Percentiles rank a stretch among this genome's conserved stretches.
These are phyloP conservation scores for Haplographium delicatum DNA, from an alignment of 495 filamentous ascomycete genomes.

Conservation along the genomic window DNA sequence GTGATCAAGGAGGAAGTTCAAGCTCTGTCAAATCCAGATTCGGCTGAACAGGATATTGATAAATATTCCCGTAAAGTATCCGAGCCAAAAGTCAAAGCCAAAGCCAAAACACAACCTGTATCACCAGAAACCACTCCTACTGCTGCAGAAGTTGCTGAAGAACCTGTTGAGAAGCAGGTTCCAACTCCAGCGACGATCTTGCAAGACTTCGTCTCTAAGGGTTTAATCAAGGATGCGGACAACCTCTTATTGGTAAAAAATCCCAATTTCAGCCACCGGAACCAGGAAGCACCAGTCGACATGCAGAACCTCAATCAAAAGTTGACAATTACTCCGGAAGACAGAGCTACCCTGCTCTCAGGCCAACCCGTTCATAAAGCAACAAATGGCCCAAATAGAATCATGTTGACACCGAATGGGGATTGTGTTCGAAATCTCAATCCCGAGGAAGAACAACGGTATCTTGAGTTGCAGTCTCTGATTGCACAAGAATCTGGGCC, in stretches of 20 bases:
- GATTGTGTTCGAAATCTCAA: constrained; percentile 72
- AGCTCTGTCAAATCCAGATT: constrained; percentile 3
- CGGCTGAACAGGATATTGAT: constrained; percentile 2
- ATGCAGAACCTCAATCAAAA: constrained; percentile 35
- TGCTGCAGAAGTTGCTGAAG: constrained; percentile 31
- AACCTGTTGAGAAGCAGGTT: constrained; percentile 28
- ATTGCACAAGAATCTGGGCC: constrained; percentile 41
- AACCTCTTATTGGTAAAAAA: constrained; percentile 32
- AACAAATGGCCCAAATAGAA: constrained; percentile 40
- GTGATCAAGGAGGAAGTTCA: constrained; percentile 30
- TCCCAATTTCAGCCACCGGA: constrained; percentile 27
- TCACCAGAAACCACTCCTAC: constrained; percentile 28
- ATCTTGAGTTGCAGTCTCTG: constrained; percentile 65
- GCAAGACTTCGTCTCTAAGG: constrained; percentile 29
- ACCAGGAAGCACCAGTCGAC: constrained; percentile 30
- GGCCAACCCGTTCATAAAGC: constrained; percentile 47
- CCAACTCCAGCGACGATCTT: constrained; percentile 34
- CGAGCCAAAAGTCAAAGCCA: constrained; percentile 27
- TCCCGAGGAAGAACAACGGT: constrained; percentile 69
- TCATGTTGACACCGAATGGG: constrained; percentile 74
- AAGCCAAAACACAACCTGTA: constrained; percentile 31
- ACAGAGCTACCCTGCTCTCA: constrained; percentile 40
- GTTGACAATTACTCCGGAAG: constrained; percentile 46
- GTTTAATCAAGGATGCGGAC: constrained; percentile 21
- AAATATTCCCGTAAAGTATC: not conserved